Conservation (phyloP, 208 protist species). For the Wallacemonas sp. region DNA sequence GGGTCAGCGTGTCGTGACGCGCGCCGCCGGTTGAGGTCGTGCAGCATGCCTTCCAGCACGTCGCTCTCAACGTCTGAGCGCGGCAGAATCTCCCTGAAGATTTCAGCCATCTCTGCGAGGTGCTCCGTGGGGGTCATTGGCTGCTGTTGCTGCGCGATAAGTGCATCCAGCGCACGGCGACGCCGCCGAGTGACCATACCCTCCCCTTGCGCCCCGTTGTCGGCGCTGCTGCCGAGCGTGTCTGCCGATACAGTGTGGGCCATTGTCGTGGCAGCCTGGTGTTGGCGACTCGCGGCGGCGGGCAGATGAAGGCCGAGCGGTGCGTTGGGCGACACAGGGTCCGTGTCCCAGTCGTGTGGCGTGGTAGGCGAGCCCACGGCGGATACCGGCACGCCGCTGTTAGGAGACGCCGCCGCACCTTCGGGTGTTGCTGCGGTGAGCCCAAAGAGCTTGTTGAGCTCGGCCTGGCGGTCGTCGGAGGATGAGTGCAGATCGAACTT, state of each 20-base stretch:
- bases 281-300: not conserved
- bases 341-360: not conserved
- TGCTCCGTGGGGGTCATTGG: slow-evolving; percentile 9
- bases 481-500: slow-evolving; percentile 43
- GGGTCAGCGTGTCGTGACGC: not conserved
- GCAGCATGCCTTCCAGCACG: slow-evolving; percentile 35
- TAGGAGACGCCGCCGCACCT: not conserved
- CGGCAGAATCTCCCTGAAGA: slow-evolving; percentile 28
- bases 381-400: slow-evolving; percentile 12
- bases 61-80: slow-evolving; percentile 21
- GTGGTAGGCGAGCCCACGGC: not conserved
- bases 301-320: slow-evolving; percentile 3
- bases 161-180: too few relatives aligned
- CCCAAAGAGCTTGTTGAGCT: slow-evolving; percentile 30
- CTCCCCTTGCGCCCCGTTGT: not conserved
- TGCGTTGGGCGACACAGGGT: not conserved
- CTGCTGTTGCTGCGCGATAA: not conserved
- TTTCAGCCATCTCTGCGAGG: slow-evolving; percentile 22
- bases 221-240: not conserved
- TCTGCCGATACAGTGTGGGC: not conserved
- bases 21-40: slow-evolving; percentile 7
- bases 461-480: slow-evolving; percentile 32
- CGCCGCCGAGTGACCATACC: too few relatives aligned
- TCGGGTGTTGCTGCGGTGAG: not conserved
- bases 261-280: not conserved